Conservation (phyloP, 768 basidiomycete species). For the Tylopilus felleus region DNA sequence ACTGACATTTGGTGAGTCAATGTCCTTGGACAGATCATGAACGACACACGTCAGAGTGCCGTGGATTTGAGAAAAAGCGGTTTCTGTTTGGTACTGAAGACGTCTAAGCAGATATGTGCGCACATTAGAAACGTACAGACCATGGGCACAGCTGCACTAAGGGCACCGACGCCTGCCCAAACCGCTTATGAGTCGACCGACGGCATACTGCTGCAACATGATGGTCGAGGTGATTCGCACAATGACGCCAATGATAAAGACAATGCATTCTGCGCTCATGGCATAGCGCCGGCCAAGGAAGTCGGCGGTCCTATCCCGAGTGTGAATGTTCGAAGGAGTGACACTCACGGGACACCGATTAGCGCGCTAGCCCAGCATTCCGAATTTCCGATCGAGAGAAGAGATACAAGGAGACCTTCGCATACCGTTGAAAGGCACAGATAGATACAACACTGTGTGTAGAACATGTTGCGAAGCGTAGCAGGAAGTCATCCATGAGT, state of each 20-base stretch:
- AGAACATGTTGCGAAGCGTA: too few species aligned
- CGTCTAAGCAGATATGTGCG: conserved; percentile 1
- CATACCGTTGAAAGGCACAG: too few species aligned
- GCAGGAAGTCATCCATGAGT: too few species aligned
- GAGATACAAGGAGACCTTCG: too few species aligned
- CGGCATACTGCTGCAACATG: conserved; percentile 64
- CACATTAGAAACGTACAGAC: conserved; percentile 24
- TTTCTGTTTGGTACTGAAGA: conserved; percentile 63
- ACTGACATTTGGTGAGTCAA: conserved; percentile 3
- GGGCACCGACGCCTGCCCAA: conserved; percentile 65
- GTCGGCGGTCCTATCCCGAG: too few species aligned
- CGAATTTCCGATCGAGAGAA: too few species aligned
- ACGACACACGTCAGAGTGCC: conserved; percentile 50
- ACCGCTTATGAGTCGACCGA: conserved; percentile 65
- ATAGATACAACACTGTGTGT: too few species aligned
- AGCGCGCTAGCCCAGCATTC: too few species aligned
- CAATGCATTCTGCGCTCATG: too few species aligned
- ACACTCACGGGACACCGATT: too few species aligned
- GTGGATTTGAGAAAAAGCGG: conserved; percentile 67
- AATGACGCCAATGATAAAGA: conserved; percentile 47
- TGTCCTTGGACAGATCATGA: neutral
- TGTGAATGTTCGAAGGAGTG: too few species aligned
- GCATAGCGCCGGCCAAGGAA: too few species aligned
- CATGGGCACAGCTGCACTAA: conserved; percentile 67
- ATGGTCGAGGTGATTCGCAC: conserved; percentile 40